Conservation (phyloP, 164 flowering plant species). For the Annona cherimola region DNA sequence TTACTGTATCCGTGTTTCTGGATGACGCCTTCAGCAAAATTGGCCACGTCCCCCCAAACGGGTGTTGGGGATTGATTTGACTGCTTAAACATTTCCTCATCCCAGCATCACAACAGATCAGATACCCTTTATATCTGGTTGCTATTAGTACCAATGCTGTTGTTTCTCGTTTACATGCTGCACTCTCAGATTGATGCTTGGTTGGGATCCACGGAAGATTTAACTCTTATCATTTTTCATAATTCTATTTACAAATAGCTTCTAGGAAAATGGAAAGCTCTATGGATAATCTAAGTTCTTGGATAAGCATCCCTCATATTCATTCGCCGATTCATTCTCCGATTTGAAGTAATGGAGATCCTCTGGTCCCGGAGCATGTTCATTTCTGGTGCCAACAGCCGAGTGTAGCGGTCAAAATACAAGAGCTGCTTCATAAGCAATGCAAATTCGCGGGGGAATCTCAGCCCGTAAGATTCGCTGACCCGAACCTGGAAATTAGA, state of each 20-base stretch:
- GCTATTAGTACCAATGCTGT: too few species aligned
- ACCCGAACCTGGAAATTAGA: constrained; percentile 57
- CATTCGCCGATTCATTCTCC: constrained; percentile 21
- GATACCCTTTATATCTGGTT: too few species aligned
- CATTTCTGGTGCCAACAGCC: constrained; percentile 79
- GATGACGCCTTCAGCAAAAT: too few species aligned
- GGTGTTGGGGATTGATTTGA: too few species aligned
- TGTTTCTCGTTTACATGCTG: too few species aligned
- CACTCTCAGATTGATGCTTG: too few species aligned
- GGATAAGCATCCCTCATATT: constrained; percentile 12
- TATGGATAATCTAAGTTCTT: not conserved
- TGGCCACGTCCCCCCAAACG: too few species aligned
- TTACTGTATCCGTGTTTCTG: too few species aligned
- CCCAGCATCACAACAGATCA: too few species aligned
- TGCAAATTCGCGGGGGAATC: constrained; percentile 92
- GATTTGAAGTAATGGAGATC: constrained; percentile 59
- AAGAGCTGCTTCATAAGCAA: constrained; percentile 93
- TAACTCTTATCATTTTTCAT: too few species aligned
- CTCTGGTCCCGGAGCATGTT: constrained; percentile 95
- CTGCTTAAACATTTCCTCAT: too few species aligned
- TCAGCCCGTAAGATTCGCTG: constrained; percentile 90
- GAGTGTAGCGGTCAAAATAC: constrained; percentile 90
- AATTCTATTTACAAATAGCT: constrained; percentile 2
- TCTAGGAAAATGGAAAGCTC: not conserved
- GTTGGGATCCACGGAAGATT: too few species aligned